A percentile compares a stretch with the other conserved stretches of the same genome.
These are phyloP conservation scores for Citrus maxima DNA, from an alignment of 345 rosid species.

Conservation along the genomic window DNA sequence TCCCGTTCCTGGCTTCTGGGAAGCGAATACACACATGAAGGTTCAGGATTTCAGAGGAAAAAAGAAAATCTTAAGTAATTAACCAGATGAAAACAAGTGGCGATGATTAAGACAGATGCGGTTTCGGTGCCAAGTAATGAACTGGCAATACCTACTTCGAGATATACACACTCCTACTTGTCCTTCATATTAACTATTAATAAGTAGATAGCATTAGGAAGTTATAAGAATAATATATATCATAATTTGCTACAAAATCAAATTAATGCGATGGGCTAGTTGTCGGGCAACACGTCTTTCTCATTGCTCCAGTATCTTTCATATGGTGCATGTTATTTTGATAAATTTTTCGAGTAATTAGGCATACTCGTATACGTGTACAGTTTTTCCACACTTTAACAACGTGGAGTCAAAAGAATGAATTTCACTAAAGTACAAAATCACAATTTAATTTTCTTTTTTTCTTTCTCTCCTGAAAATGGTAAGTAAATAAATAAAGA, in stretches of 20 bases:
- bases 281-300: background rate
- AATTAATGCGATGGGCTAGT: background rate
- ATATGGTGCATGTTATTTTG: background rate
- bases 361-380: background rate
- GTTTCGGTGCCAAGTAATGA: background rate
- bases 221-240: background rate
- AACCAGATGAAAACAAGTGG: background rate
- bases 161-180: background rate
- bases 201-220: background rate
- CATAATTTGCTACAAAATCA: background rate
- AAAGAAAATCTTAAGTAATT: too few species aligned
- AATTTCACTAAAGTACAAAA: background rate
- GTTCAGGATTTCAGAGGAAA: too few species aligned
- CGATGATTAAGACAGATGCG: background rate
- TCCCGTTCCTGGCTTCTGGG: background rate
- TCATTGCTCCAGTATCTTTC: background rate
- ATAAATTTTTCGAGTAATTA: background rate
- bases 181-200: background rate
- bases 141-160: background rate
- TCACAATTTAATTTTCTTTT: too few species aligned
- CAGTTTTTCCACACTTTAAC: background rate
- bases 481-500: too few species aligned
- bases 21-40: background rate
- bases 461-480: too few species aligned
- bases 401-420: background rate